These are phyloP conservation scores for Tritrichomonas foetus DNA, from an alignment of 208 protist species.

Conservation along the genomic window DNA sequence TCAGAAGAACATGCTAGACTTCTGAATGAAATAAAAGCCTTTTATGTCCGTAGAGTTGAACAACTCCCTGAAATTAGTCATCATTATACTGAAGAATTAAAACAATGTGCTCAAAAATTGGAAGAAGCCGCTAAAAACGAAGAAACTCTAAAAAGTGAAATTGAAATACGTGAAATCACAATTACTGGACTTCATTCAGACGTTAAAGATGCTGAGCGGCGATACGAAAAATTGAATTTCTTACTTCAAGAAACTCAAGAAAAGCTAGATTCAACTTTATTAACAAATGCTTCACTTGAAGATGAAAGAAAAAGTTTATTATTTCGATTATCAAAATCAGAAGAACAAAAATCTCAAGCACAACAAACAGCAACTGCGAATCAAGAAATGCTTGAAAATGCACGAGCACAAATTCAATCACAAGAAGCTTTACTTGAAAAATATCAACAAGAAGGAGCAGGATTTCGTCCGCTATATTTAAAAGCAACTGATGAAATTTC, in stretches of 20 bases:
- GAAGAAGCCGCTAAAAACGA: neutral
- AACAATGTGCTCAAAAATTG: neutral
- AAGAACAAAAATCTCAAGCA: neutral
- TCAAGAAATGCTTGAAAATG: neutral
- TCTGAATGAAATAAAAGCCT: slow-evolving; percentile 4
- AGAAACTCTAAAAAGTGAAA: neutral
- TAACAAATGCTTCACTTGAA: neutral
- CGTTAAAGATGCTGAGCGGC: neutral
- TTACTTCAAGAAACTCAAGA: neutral
- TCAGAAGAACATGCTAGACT: neutral
- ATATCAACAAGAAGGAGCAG: neutral
- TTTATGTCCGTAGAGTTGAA: neutral
- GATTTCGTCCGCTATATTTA: neutral
- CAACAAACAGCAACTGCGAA: neutral
- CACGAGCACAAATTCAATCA: too few species aligned
- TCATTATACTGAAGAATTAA: neutral
- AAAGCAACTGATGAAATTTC: neutral
- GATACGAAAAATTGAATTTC: neutral
- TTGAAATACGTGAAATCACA: neutral
- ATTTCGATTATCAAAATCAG: neutral
- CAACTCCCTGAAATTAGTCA: neutral
- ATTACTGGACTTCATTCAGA: neutral
- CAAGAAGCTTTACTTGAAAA: neutral
- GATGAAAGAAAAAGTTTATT: neutral
- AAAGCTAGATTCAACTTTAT: neutral